Conservation (phyloP, 1,284 basidiomycete species). For the Pseudozyma flocculosa region DNA sequence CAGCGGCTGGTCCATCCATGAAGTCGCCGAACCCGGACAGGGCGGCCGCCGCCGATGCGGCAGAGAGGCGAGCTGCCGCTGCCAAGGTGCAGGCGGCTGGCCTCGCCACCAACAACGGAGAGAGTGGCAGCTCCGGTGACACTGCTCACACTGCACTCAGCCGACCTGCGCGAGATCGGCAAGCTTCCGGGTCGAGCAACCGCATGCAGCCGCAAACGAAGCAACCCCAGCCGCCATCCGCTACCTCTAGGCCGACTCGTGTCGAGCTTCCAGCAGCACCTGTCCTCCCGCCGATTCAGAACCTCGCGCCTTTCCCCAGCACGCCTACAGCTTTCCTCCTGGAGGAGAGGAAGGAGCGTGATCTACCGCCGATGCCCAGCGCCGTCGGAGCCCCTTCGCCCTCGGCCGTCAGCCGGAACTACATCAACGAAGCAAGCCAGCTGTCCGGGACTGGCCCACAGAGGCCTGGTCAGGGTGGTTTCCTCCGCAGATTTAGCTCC, state of each 20-base stretch:
- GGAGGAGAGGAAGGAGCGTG: constrained; percentile 10
- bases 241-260: constrained; percentile 2
- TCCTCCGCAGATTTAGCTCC: too few species aligned
- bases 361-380: constrained; percentile 29
- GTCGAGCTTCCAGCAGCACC: constrained; percentile 26
- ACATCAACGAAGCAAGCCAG: too few species aligned
- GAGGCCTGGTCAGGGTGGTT: too few species aligned
- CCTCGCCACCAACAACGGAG: neutral
- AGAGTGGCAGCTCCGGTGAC: constrained; percentile 1
- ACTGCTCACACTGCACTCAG: neutral
- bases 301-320: constrained; percentile 37
- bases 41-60: constrained; percentile 33
- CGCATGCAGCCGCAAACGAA: constrained; percentile 1
- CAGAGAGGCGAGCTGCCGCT: constrained; percentile 25
- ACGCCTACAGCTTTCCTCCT: neutral
- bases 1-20: neutral
- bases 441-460: too few species aligned
- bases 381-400: constrained; percentile 1
- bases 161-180: constrained; percentile 16
- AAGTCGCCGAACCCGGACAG: constrained; percentile 19
- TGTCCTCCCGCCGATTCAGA: constrained; percentile 36
- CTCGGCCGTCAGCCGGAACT: too few species aligned
- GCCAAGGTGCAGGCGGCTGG: constrained; percentile 8
- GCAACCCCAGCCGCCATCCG: too few species aligned
- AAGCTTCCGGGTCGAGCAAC: constrained; percentile 6